Conservation (phyloP, 1,284 basidiomycete species). For the Gymnopus androsaceus region DNA sequence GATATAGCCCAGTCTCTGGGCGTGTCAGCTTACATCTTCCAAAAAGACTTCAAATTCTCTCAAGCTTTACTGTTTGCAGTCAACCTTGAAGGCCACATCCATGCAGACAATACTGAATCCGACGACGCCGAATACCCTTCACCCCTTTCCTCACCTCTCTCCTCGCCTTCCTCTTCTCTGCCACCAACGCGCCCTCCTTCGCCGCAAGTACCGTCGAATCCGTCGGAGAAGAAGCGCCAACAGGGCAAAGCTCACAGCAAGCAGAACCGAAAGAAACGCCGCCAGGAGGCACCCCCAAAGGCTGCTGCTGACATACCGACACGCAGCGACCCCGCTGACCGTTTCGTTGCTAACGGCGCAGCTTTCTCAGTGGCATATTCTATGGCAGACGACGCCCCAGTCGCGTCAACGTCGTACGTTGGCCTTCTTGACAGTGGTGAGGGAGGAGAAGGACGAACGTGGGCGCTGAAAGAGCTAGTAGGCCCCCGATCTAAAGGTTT, state of each 20-base stretch:
- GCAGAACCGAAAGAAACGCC: neutral
- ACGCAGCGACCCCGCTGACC: neutral
- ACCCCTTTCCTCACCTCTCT: neutral
- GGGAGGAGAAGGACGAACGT: neutral
- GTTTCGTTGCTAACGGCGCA: neutral
- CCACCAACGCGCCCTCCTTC: neutral
- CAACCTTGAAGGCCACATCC: neutral
- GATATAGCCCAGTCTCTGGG: neutral
- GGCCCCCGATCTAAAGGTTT: slow-evolving; percentile 1
- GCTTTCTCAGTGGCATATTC: neutral
- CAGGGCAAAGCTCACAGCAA: neutral
- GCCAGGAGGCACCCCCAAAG: neutral
- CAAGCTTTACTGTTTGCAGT: neutral
- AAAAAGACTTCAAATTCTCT: neutral
- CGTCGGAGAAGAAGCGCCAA: neutral
- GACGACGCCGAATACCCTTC: neutral
- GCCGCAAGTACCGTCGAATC: neutral
- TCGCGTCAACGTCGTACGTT: neutral
- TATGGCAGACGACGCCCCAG: neutral
- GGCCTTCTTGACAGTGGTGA: neutral
- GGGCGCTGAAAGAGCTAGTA: neutral
- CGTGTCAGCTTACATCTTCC: neutral
- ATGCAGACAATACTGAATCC: neutral
- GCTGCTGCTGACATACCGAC: neutral
- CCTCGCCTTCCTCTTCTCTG: neutral